Evolutionary conservation across 495 filamentous ascomycete genomes (phyloP).

Genomic region (Penicillium cosmopolitanum): DNA sequence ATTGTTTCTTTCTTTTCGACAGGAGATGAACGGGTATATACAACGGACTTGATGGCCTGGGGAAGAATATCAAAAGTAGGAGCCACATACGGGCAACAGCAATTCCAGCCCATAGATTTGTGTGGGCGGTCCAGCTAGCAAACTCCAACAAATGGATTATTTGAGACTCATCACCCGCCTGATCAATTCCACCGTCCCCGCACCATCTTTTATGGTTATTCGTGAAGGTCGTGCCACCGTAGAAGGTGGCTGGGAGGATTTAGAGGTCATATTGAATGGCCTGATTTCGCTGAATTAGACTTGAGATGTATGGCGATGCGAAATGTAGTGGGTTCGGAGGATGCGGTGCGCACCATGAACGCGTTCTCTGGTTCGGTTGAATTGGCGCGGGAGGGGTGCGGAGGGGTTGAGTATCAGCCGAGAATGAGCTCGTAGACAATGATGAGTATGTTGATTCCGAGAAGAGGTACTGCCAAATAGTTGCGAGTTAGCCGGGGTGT

Average conservation of each 20-base stretch:
- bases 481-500: conserved; percentile 17
- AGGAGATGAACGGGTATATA: background rate
- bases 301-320: background rate
- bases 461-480: conserved; percentile 76
- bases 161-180: background rate
- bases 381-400: background rate
- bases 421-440: conserved; percentile 88
- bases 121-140: background rate
- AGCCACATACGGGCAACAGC: background rate
- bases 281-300: background rate
- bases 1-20: background rate
- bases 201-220: background rate
- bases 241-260: background rate
- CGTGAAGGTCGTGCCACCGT: conserved; percentile 3
- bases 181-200: background rate
- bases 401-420: conserved; percentile 57
- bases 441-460: conserved; percentile 86
- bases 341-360: background rate
- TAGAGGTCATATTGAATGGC: background rate
- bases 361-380: background rate
- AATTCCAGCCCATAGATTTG: background rate
- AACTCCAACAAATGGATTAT: conserved; percentile 4
- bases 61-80: background rate
- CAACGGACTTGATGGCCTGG: background rate
- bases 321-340: background rate